These are phyloP conservation scores for Fusarium veterinarium DNA, from an alignment of 2,329 filamentous ascomycete species.

Conservation along the genomic window DNA sequence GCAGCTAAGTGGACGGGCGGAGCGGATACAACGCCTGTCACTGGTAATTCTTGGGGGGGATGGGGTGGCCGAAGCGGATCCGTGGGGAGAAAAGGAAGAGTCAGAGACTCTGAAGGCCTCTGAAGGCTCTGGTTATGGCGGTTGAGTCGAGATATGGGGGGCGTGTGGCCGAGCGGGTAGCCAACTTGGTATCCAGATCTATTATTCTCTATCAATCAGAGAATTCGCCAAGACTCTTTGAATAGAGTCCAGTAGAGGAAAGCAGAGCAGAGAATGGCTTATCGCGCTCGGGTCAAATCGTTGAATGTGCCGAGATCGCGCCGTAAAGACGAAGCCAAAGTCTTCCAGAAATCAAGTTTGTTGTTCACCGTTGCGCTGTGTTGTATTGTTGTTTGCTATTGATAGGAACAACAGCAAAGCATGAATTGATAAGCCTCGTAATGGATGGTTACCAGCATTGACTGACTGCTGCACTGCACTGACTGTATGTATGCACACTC, in stretches of 20 bases:
- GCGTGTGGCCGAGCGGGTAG: background rate
- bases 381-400: background rate
- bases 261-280: constrained; percentile 8
- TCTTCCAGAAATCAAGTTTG: constrained; percentile 23
- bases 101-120: constrained; percentile 1
- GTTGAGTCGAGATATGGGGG: constrained; percentile 13
- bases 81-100: constrained; percentile 17
- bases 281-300: constrained; percentile 28
- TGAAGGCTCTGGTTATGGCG: constrained; percentile 2
- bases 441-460: constrained; percentile 24
- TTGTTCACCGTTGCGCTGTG: background rate
- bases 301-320: constrained; percentile 15
- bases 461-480: no score
- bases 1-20: constrained; percentile 33
- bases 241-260: background rate
- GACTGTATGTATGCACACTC: background rate
- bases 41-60: background rate
- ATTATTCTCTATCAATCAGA: constrained; percentile 18
- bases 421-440: constrained; percentile 17
- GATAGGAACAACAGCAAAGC: constrained; percentile 1
- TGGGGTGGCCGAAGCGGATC: constrained; percentile 23
- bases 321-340: constrained; percentile 13
- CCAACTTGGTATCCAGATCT: constrained; percentile 27
- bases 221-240: constrained; percentile 27
- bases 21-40: constrained; percentile 25